Evolutionary conservation across 2,329 filamentous ascomycete species (phyloP).

Genomic region (Capronia coronata): DNA sequence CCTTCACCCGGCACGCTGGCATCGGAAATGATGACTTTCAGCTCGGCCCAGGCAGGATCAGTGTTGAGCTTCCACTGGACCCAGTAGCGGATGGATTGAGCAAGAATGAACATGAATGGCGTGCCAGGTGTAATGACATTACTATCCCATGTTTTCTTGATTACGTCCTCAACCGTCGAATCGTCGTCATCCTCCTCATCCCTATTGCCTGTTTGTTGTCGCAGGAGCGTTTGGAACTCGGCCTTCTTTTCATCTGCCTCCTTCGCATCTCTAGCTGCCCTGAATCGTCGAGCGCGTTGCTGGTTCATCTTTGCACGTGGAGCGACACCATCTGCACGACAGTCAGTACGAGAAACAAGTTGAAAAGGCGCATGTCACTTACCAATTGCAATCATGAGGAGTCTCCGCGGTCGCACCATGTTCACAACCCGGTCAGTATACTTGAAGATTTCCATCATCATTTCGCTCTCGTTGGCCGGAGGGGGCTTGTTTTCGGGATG

Average conservation of each 20-base stretch:
- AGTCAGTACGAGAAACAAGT: constrained; percentile 7
- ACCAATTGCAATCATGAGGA: constrained; percentile 97
- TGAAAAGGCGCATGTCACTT: constrained; percentile 30
- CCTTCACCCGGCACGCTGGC: constrained; percentile 96
- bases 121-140: constrained; percentile 90
- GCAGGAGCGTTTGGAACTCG: constrained; percentile 77
- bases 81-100: constrained; percentile 88
- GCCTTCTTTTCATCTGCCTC: constrained; percentile 90
- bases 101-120: constrained; percentile 96
- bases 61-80: constrained; percentile 96
- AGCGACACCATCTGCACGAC: constrained; percentile 72
- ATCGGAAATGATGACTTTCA: constrained; percentile 98
- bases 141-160: constrained; percentile 89
- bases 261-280: constrained; percentile 85
- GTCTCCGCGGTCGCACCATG: constrained; percentile 92
- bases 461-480: constrained; percentile 91
- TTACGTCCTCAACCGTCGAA: constrained; percentile 49
- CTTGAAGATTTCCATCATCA: constrained; percentile 98
- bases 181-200: constrained; percentile 54
- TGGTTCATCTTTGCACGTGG: constrained; percentile 99
- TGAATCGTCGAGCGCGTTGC: constrained; percentile 90
- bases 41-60: constrained; percentile 87
- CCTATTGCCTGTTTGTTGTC: constrained; percentile 59
- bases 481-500: constrained; percentile 91
- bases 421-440: constrained; percentile 99